Base-by-base conservation (phyloP, 2,329 filamentous ascomycete genomes). In the Lizonia empirigonia region DNA sequence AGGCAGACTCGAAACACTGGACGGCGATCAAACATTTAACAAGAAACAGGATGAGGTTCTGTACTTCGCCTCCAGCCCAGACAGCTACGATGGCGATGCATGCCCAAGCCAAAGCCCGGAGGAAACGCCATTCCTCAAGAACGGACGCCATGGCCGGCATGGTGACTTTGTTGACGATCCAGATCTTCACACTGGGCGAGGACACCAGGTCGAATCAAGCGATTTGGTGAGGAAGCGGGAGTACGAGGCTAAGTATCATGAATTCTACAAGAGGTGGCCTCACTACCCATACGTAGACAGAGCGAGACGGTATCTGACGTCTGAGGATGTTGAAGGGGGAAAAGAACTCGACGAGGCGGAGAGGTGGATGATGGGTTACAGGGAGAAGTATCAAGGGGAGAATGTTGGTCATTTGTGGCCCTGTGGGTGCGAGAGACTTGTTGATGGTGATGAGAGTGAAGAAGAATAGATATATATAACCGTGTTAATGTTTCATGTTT, bases 341-440 rank as follows among this genome's bases (percentile, higher is more conserved):
- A 16, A 42, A 12, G 23, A 29, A 2, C 34, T 53, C 37, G 16
- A 49, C 3, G 18, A 45, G 6, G 35, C 45, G n/a, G 61, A 60
- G 36, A 12, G 7, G 7, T 63, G 58, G 52, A 59, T 60, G 24
- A 12, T 2, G 4, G 20, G 27, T 7, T 65, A 64, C 22, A 27
- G 27, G 15, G 10, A 54, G 2, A 65, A 58, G 42, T 70, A 66
- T 26, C 56, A 53, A 7, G 64, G 67, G 1, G 42, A 51, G 24
- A 8, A 12, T 1, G 26, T 57, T 4, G 40, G 18, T 2, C 42
- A 58, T 24, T 39, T 62, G 12, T 70, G 65, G 65, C 55, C 58
- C 7, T 70, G 67, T 47, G 64, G 67, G 2, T 70, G 67, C 44
- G 49, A 50, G 35, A 53, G 53, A 34, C n/a, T 48, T 1, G 22